These are phyloP conservation scores for Venturia oleaginea DNA, from an alignment of 2,329 filamentous ascomycete species.

Conservation along the genomic window DNA sequence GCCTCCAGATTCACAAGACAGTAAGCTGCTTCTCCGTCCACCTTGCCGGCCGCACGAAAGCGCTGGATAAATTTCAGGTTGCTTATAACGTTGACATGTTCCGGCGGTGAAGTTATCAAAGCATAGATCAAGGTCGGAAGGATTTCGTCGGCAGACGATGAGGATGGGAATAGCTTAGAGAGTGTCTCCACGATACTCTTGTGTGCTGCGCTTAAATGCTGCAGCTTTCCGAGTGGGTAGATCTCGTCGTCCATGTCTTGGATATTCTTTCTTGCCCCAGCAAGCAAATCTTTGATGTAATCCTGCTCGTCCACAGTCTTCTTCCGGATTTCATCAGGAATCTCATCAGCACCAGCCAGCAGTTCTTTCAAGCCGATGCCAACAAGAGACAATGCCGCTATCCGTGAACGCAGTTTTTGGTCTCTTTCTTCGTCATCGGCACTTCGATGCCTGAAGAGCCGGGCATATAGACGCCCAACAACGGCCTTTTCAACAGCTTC, in stretches of 20 bases:
- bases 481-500: slow-evolving; percentile 84
- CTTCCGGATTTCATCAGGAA: slow-evolving; percentile 47
- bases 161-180: slow-evolving; percentile 55
- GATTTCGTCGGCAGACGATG: slow-evolving; percentile 91
- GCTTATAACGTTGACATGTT: slow-evolving; percentile 81
- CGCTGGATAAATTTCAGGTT: slow-evolving; percentile 91
- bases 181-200: slow-evolving; percentile 89
- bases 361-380: slow-evolving; percentile 83
- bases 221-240: slow-evolving; percentile 84
- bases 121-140: slow-evolving; percentile 95
- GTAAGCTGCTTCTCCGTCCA: slow-evolving; percentile 91
- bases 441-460: slow-evolving; percentile 82
- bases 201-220: slow-evolving; percentile 78
- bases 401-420: slow-evolving; percentile 89
- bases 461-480: slow-evolving; percentile 72
- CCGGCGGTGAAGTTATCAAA: slow-evolving; percentile 79
- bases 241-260: slow-evolving; percentile 76
- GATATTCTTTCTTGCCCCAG: slow-evolving; percentile 58
- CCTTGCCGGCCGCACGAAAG: slow-evolving; percentile 75
- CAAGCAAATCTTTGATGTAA: slow-evolving; percentile 64
- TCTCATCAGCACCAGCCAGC: slow-evolving; percentile 43
- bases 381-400: slow-evolving; percentile 80
- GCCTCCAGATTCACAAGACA: slow-evolving; percentile 94
- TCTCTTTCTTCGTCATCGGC: slow-evolving; percentile 93
- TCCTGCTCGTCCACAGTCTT: slow-evolving; percentile 44